Evolutionary conservation across 768 basidiomycete species (phyloP).

Genomic region (Suillus hirtellus): DNA sequence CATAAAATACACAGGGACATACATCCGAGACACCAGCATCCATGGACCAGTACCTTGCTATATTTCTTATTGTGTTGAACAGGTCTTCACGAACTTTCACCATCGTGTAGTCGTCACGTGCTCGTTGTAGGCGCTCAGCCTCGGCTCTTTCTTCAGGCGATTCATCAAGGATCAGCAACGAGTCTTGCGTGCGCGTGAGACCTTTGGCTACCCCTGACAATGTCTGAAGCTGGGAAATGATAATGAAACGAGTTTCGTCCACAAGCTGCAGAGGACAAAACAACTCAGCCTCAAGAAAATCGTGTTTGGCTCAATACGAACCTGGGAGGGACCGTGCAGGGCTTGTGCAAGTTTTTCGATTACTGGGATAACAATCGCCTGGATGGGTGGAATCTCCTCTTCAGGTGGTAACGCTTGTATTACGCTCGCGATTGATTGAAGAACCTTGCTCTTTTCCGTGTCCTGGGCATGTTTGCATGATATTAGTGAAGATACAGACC

Average conservation of each 20-base stretch:
- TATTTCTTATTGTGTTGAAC: conserved; percentile 54
- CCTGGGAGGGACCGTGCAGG: conserved; percentile 53
- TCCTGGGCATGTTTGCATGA: conserved; percentile 45
- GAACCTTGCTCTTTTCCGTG: conserved; percentile 84
- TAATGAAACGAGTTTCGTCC: conserved; percentile 66
- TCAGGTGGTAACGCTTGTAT: conserved; percentile 84
- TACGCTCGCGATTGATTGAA: conserved; percentile 91
- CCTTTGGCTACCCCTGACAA: conserved; percentile 87
- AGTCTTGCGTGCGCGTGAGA: conserved; percentile 75
- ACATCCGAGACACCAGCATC: conserved; percentile 81
- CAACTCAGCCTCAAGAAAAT: background rate
- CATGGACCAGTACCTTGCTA: conserved; percentile 74
- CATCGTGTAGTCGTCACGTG: conserved; percentile 65
- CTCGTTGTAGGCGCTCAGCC: conserved; percentile 53
- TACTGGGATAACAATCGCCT: conserved; percentile 79
- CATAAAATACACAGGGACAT: conserved; percentile 32
- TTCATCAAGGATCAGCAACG: conserved; percentile 57
- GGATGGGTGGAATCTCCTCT: conserved; percentile 74
- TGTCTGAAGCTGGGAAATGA: conserved; percentile 75
- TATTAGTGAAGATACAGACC: background rate
- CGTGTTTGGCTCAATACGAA: conserved; percentile 29
- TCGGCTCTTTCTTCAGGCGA: conserved; percentile 54
- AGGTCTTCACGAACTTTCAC: conserved; percentile 66
- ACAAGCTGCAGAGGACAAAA: conserved; percentile 48
- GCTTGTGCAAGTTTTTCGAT: conserved; percentile 67